Base-by-base conservation (phyloP, 2,329 filamentous ascomycete species). In the Diatrype stigma region DNA sequence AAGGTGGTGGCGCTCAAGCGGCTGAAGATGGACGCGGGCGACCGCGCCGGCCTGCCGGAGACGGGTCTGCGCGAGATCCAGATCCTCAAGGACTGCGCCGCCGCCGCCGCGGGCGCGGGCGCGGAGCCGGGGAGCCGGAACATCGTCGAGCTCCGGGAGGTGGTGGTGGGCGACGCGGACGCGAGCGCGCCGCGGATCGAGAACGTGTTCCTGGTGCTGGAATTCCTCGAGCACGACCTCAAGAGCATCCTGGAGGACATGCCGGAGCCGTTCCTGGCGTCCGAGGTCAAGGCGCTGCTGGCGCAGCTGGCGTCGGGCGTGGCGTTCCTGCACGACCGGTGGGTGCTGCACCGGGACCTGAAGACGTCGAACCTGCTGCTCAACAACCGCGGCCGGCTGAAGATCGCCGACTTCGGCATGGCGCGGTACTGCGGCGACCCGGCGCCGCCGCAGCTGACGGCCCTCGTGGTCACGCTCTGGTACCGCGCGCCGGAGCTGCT, bases 351-450 rank as follows among this genome's bases (percentile, higher is more conserved):
- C 72, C 90, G 92, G 51, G 92, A 96, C 71, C 83, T 96, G 63
- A 96, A 96, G 71, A 95, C 91, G 3, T 93, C 89, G 46, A 96
- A 96, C 64, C 84, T 99, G 45, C 84, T 99, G 45, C 87, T 99
- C 72, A 95, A 90, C 75, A 97, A 97, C 74, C 89, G 91, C 44
- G 94, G 94, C 44, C 86, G 89, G 67, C 86, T 99, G 70, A 96
- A 96, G 71, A 86, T 99, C 57, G 94, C 94, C 53, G 94, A 99
- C 71, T 99, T 99, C 66, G 94, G 94, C 68, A 96, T 99, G 90
- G 93, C 94, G 3, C 83, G 94, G 26, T 94, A 94, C 72, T 88
- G 89, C 50, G 88, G 88, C 47, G 84, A 90, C 60, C 91, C 93
- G 3, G 77, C 85, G 1, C 76, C 77, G 4, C 80, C 85, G 1